These are phyloP conservation scores for Asterochloris sp. DNA, from an alignment of 139 green algal species.

Conservation along the genomic window DNA sequence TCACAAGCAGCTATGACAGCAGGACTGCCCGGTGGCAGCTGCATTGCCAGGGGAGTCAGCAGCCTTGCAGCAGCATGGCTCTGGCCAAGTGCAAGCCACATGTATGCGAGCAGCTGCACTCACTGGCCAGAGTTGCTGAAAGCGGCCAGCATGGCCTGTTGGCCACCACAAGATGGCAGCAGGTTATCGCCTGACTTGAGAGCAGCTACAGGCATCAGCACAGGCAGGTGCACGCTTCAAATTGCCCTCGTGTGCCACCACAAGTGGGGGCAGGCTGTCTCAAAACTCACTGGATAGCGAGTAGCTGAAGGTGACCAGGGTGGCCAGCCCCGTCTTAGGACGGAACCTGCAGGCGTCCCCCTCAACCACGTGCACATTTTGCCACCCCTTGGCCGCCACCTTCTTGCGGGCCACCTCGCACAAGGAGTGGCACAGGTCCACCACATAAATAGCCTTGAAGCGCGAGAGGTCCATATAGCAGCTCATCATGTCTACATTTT, in stretches of 20 bases:
- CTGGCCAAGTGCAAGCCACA: too few relatives aligned
- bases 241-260: neutral
- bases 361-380: slow-evolving; percentile 93
- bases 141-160: too few relatives aligned
- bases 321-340: slow-evolving; percentile 58
- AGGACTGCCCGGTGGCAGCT: too few relatives aligned
- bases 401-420: slow-evolving; percentile 83
- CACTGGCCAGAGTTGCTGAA: too few relatives aligned
- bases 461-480: slow-evolving; percentile 82
- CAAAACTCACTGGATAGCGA: slow-evolving; percentile 82
- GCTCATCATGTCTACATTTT: slow-evolving; percentile 95
- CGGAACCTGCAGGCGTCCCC: slow-evolving; percentile 87
- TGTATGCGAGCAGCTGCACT: too few relatives aligned
- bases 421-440: slow-evolving; percentile 92
- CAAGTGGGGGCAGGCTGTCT: neutral
- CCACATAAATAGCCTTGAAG: slow-evolving; percentile 96
- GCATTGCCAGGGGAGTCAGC: too few relatives aligned
- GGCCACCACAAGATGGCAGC: too few relatives aligned
- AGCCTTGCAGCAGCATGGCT: too few relatives aligned
- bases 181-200: too few relatives aligned
- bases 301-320: slow-evolving; percentile 98
- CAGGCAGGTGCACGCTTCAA: neutral
- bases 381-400: slow-evolving; percentile 77
- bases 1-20: too few relatives aligned
- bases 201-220: too few relatives aligned